Evolutionary conservation across 2,329 filamentous ascomycete species (phyloP).

Genomic region (Epichloe amarillans): DNA sequence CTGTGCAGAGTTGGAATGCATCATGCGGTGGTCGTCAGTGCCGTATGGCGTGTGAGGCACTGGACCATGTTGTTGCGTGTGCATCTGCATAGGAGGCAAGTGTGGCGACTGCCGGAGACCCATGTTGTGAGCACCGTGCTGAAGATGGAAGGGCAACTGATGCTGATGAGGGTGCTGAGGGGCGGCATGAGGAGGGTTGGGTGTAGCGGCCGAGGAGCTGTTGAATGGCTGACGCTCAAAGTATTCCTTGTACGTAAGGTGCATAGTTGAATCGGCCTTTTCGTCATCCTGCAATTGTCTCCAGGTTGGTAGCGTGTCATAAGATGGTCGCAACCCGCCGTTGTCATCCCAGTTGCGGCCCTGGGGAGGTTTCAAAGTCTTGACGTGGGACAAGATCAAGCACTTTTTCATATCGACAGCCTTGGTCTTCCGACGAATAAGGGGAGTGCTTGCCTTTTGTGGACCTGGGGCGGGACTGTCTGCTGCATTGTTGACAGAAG

Average conservation of each 20-base stretch:
- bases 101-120: slow-evolving; percentile 58
- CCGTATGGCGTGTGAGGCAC: slow-evolving; percentile 53
- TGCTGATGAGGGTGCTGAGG: slow-evolving; percentile 70
- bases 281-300: slow-evolving; percentile 59
- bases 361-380: slow-evolving; percentile 37
- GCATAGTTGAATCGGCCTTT: slow-evolving; percentile 50
- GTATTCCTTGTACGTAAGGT: slow-evolving; percentile 58
- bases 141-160: slow-evolving; percentile 71
- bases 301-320: slow-evolving; percentile 78
- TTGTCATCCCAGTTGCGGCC: slow-evolving; percentile 58
- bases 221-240: slow-evolving; percentile 57
- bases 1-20: slow-evolving; percentile 70
- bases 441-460: slow-evolving; percentile 23
- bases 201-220: slow-evolving; percentile 48
- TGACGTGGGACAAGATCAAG: slow-evolving; percentile 38
- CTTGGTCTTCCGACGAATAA: slow-evolving; percentile 59
- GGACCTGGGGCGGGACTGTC: slow-evolving; percentile 16
- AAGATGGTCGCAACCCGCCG: slow-evolving; percentile 72
- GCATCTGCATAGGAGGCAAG: slow-evolving; percentile 66
- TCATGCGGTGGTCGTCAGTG: slow-evolving; percentile 78
- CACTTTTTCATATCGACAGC: slow-evolving; percentile 60
- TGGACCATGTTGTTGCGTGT: slow-evolving; percentile 57
- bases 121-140: slow-evolving; percentile 56
- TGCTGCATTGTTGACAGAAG: slow-evolving; percentile 38
- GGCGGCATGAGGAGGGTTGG: slow-evolving; percentile 54